Evolutionary conservation across 1,284 basidiomycete species (phyloP).

Genomic region (Trametes hirsuta): DNA sequence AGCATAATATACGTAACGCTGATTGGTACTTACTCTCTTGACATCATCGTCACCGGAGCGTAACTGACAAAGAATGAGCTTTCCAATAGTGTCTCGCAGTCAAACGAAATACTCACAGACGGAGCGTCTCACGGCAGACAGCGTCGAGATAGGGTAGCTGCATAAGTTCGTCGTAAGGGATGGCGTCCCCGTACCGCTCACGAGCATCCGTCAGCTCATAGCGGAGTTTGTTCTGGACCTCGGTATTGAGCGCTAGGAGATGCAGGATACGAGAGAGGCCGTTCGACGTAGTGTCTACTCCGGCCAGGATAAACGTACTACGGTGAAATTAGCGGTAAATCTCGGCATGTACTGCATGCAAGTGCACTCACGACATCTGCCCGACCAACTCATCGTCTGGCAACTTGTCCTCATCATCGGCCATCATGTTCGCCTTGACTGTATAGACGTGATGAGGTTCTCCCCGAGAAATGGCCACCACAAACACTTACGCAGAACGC

Average conservation of each 20-base stretch:
- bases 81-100: background rate
- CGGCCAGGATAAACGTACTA: slow-evolving; percentile 8
- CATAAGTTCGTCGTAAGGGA: slow-evolving; percentile 8
- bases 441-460: background rate
- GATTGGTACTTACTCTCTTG: background rate
- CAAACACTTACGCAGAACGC: slow-evolving; percentile 16
- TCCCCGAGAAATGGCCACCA: too few relatives aligned
- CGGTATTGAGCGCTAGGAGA: background rate
- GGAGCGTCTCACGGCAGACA: background rate
- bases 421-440: slow-evolving; percentile 26
- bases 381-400: slow-evolving; percentile 32
- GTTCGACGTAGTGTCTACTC: slow-evolving; percentile 7
- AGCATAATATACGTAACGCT: too few relatives aligned
- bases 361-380: slow-evolving; percentile 33
- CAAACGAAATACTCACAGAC: background rate
- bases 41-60: background rate
- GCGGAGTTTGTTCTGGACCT: background rate
- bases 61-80: background rate
- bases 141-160: slow-evolving; percentile 14
- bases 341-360: too few relatives aligned
- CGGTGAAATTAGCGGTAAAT: background rate
- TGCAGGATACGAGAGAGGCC: slow-evolving; percentile 1
- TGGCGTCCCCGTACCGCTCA: background rate
- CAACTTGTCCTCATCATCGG: slow-evolving; percentile 8
- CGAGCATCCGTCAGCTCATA: background rate